Evolutionary conservation across 192 early-diverging fungal species (phyloP).

Genomic region (Cladochytrium replicatum): DNA sequence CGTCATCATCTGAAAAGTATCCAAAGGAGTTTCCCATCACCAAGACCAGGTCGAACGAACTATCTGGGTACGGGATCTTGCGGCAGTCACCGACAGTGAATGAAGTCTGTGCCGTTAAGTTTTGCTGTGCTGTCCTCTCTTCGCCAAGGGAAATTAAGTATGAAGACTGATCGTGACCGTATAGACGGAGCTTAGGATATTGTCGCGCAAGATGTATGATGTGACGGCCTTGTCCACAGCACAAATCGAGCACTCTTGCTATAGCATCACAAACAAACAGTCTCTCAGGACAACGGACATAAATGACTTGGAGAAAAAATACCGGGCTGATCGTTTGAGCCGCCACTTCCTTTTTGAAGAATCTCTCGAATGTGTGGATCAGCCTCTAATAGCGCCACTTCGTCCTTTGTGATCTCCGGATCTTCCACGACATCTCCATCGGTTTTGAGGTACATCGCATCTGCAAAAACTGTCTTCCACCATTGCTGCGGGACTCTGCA

Average conservation of each 20-base stretch:
- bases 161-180: slow-evolving; percentile 55
- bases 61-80: slow-evolving; percentile 38
- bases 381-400: slow-evolving; percentile 41
- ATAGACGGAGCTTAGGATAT: slow-evolving; percentile 40
- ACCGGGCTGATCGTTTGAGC: too few species aligned
- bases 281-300: too few species aligned
- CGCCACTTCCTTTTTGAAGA: too few species aligned
- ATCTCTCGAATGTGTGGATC: too few species aligned
- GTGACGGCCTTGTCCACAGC: slow-evolving; percentile 61
- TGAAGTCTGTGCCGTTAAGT: slow-evolving; percentile 8
- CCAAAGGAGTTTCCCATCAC: slow-evolving; percentile 62
- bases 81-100: slow-evolving; percentile 59
- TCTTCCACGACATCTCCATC: slow-evolving; percentile 64
- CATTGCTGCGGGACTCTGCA: slow-evolving; percentile 41
- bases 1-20: slow-evolving; percentile 50
- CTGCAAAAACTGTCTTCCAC: slow-evolving; percentile 51
- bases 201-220: slow-evolving; percentile 35
- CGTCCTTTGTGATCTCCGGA: slow-evolving; percentile 47
- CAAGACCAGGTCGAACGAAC: slow-evolving; percentile 41
- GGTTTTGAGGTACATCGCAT: slow-evolving; percentile 50
- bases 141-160: slow-evolving; percentile 44
- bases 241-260: slow-evolving; percentile 47
- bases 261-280: too few species aligned
- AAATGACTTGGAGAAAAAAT: too few species aligned
- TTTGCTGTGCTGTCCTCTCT: slow-evolving; percentile 25